Evolutionary conservation across 2,329 filamentous ascomycete genomes (phyloP), one percentile per base, ranked within the genome.

Genomic region (Trichoderma sp.): DNA sequence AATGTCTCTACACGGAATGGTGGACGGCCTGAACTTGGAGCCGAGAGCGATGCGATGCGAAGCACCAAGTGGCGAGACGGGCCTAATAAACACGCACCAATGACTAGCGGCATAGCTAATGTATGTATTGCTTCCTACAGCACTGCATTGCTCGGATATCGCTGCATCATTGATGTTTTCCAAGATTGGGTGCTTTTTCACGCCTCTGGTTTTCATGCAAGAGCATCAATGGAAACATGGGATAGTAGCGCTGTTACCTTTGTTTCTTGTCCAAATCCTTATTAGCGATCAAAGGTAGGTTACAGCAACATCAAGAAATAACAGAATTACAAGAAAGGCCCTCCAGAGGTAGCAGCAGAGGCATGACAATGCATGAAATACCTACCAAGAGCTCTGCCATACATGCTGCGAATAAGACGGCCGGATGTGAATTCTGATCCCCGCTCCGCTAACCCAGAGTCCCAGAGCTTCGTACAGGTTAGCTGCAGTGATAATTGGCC

Each of bases 1-100:
- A 11, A 55, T 64, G 61, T 64, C 61, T 64, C 61, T 64, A 49
- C 24, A 37, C 8, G 61, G 61, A 64, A 64, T 64, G 61, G 55
- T 67, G 64, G 57, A 55, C 27, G 35, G 27, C n/a, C 52, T 55
- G n/a, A 14, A 47, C 29, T 33, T 27, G 62, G 57, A 67, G 63
- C 63, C 63, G 61, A 64, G 27, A 37, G 63, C 63, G 37, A 59
- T 58, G 31, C 62, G 62, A 14, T n/a, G 40, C 40, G 40, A 66
- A 43, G 24, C 62, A 35, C 37, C 29, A 33, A 19, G n/a, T 47
- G 16, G 55, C 64, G 55, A 59, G 64, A 67, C n/a, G 63, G 24
- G 49, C 35, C 57, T 13, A 58, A 24, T 52, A 16, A 35, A 21
- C 33, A 33, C 19, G 43, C 43, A 13, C 47, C 21, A 49, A 13